phyloP scores from a whole-genome alignment of 768 basidiomycete genomes.

The Pulveroboletus sp. region DNA sequence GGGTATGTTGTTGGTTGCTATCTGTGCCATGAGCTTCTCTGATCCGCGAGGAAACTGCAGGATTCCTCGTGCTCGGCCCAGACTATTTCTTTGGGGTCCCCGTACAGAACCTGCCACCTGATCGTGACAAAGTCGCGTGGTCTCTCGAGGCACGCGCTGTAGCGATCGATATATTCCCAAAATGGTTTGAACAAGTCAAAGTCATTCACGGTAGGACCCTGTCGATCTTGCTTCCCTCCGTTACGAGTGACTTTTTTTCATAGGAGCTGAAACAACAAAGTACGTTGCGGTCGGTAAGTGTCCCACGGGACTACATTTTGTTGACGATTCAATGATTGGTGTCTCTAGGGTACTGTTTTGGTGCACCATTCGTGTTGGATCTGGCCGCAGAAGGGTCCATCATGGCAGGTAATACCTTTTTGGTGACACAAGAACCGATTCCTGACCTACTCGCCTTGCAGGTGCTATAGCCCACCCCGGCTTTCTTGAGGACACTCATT shows the following conservation, averaged over 20 bases:
- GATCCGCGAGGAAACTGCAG: slow-evolving; percentile 27
- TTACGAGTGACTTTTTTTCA: neutral
- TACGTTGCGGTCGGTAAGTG: slow-evolving; percentile 43
- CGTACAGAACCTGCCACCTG: slow-evolving; percentile 36
- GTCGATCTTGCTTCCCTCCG: neutral
- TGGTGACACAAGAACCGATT: neutral
- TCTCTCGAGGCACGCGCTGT: slow-evolving; percentile 31
- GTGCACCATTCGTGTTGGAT: slow-evolving; percentile 49
- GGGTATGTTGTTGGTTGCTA: slow-evolving; percentile 34
- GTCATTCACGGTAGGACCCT: slow-evolving; percentile 39
- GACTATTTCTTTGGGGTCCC: slow-evolving; percentile 63
- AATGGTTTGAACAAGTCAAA: slow-evolving; percentile 50
- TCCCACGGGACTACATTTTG: neutral
- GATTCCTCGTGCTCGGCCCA: slow-evolving; percentile 54
- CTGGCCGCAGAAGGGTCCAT: slow-evolving; percentile 42
- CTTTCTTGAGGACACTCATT: slow-evolving; percentile 50
- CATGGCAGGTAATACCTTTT: slow-evolving; percentile 38
- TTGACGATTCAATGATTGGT: neutral
- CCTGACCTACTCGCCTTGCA: neutral
- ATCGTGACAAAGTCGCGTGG: slow-evolving; percentile 41
- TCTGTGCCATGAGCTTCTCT: neutral
- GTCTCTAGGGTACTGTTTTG: slow-evolving; percentile 53
- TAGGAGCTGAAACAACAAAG: slow-evolving; percentile 29
- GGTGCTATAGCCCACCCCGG: slow-evolving; percentile 57
- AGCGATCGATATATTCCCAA: slow-evolving; percentile 40